These are phyloP conservation scores for Aspergillus brunneoviolaceus DNA, from an alignment of 2,329 filamentous ascomycete genomes.

Conservation along the genomic window DNA sequence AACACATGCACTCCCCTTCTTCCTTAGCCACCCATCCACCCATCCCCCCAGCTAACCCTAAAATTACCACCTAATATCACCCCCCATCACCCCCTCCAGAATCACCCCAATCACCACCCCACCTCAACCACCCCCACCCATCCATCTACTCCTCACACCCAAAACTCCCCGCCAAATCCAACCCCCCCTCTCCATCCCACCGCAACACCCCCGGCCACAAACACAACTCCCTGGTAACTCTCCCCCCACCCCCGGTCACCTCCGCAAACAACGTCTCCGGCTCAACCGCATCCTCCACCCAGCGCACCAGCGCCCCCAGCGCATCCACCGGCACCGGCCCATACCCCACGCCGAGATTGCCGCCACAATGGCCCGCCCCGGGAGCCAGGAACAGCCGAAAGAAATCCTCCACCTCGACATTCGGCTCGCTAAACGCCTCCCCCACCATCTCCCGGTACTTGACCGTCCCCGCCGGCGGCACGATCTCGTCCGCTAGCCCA, in stretches of 20 bases:
- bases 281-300: conserved; percentile 7
- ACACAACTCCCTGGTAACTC: neutral
- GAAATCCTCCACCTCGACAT: conserved; percentile 45
- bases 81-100: neutral
- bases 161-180: conserved; percentile 1
- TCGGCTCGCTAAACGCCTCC: neutral
- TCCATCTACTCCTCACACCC: neutral
- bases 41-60: no score
- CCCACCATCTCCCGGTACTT: neutral
- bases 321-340: conserved; percentile 2
- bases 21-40: no score
- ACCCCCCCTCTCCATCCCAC: neutral
- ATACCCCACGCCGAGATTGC: neutral
- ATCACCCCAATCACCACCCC: conserved; percentile 14
- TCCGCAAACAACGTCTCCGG: conserved; percentile 8
- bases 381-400: conserved; percentile 55
- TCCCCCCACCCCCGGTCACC: neutral
- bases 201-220: neutral
- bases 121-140: conserved; percentile 15
- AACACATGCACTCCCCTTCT: no score
- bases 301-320: neutral
- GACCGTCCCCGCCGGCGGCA: neutral
- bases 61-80: no score
- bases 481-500: conserved; percentile 8
- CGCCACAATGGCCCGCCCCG: conserved; percentile 50